phyloP scores from a whole-genome alignment of 257 asterid genomes.

The Petrea volubilis region DNA sequence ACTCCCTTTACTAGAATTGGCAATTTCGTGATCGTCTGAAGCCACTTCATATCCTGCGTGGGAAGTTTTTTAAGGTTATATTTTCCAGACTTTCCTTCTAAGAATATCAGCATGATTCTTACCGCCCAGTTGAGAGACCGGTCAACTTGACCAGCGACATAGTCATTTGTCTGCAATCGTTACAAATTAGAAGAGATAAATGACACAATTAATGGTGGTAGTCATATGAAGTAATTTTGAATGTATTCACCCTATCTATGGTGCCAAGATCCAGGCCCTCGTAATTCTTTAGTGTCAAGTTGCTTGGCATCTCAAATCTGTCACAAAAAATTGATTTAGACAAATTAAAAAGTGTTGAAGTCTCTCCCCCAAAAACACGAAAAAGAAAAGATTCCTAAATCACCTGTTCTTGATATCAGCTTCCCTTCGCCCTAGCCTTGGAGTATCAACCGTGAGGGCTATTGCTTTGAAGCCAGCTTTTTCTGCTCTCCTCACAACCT shows the following conservation, averaged over 20 bases:
- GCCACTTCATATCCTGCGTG: conserved; percentile 83
- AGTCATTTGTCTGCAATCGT: conserved; percentile 59
- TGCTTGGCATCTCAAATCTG: conserved; percentile 72
- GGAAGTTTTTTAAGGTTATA: neutral
- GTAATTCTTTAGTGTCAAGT: conserved; percentile 68
- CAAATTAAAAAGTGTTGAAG: neutral
- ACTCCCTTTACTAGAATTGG: conserved; percentile 86
- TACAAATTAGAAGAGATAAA: conserved; percentile 1
- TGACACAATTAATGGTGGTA: neutral
- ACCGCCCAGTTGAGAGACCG: conserved; percentile 83
- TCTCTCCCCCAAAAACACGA: neutral
- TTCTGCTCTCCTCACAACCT: conserved; percentile 78
- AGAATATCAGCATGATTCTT: conserved; percentile 1
- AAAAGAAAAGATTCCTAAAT: neutral
- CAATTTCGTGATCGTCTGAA: conserved; percentile 64
- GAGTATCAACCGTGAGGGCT: conserved; percentile 82
- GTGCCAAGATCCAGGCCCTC: conserved; percentile 66
- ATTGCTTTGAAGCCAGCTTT: conserved; percentile 82
- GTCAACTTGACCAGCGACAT: conserved; percentile 65
- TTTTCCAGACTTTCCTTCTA: neutral
- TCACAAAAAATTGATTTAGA: neutral
- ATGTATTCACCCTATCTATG: conserved; percentile 49
- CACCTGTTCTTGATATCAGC: conserved; percentile 91
- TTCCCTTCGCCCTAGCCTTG: conserved; percentile 87
- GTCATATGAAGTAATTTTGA: conserved; percentile 14